Conservation (phyloP, 108 stramenopile species). For the Skeletonema marinoi region DNA sequence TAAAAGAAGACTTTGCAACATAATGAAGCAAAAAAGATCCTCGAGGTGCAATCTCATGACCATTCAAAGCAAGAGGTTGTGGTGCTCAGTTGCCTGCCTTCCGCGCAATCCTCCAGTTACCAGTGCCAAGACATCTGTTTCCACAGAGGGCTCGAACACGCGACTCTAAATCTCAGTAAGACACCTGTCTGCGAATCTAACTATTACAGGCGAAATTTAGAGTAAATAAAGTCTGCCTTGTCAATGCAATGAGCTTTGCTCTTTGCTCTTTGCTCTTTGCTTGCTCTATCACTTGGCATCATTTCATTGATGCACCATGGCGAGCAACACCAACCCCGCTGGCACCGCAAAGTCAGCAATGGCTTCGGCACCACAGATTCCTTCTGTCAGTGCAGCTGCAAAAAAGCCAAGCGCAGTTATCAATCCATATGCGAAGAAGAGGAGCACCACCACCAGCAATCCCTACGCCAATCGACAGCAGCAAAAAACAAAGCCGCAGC, state of each 20-base stretch:
- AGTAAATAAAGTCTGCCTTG: background rate
- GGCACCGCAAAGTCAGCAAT: background rate
- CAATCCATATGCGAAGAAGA: constrained; percentile 45
- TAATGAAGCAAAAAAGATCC: background rate
- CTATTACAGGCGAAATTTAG: background rate
- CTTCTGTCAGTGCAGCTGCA: background rate
- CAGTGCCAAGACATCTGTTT: background rate
- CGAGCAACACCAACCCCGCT: background rate
- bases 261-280: too few species aligned
- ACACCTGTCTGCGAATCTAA: background rate
- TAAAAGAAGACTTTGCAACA: background rate
- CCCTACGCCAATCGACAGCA: background rate
- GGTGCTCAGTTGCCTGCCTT: constrained; percentile 3
- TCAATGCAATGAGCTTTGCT: too few species aligned
- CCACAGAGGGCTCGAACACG: background rate
- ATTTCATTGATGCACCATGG: background rate
- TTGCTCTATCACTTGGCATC: too few species aligned
- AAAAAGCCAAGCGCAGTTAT: background rate
- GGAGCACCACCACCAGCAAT: constrained; percentile 10
- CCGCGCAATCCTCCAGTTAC: background rate
- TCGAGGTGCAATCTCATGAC: background rate
- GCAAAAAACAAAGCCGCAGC: background rate
- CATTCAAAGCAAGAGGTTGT: background rate
- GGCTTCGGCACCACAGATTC: background rate
- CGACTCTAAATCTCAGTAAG: background rate